Conservation (phyloP, 495 filamentous ascomycete genomes). For the Physcia stellaris region DNA sequence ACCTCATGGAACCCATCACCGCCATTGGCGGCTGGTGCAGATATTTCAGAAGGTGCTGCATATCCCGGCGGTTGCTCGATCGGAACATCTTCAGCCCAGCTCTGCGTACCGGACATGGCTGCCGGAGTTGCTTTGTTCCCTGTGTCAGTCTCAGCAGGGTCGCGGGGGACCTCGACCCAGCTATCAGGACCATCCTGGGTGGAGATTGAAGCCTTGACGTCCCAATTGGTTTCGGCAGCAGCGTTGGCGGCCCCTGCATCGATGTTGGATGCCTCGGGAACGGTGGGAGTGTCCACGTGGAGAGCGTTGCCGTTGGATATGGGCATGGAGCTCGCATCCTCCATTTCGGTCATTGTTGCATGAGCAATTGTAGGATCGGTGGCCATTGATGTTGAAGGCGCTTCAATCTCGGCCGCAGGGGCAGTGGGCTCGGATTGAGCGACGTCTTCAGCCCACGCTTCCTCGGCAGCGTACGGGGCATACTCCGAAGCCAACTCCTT, state of each 20-base stretch:
- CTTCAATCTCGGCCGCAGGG: slow-evolving; percentile 30
- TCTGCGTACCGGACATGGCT: slow-evolving; percentile 36
- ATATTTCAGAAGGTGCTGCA: slow-evolving; percentile 21
- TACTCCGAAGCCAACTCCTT: slow-evolving; percentile 35
- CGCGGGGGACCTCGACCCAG: slow-evolving; percentile 66
- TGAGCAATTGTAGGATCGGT: slow-evolving; percentile 69
- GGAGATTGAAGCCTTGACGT: slow-evolving; percentile 34
- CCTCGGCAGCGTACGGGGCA: slow-evolving; percentile 28
- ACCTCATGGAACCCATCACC: slow-evolving; percentile 62
- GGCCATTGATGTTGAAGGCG: slow-evolving; percentile 19
- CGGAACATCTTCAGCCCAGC: slow-evolving; percentile 57
- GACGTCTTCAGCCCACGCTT: slow-evolving; percentile 32
- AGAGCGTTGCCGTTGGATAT: slow-evolving; percentile 24
- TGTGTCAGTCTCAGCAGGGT: slow-evolving; percentile 62
- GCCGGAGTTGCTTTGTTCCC: slow-evolving; percentile 46
- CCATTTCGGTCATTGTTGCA: slow-evolving; percentile 64
- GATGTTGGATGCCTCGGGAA: slow-evolving; percentile 34
- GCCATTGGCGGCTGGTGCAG: slow-evolving; percentile 21
- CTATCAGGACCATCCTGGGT: slow-evolving; percentile 46
- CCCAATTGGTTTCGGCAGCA: slow-evolving; percentile 56
- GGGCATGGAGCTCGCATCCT: slow-evolving; percentile 20
- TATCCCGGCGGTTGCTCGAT: slow-evolving; percentile 14
- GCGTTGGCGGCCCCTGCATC: slow-evolving; percentile 50
- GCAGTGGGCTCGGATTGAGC: slow-evolving; percentile 27
- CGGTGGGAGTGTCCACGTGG: slow-evolving; percentile 31